Percentiles rank a stretch among this genome's conserved stretches.
phyloP scores from a whole-genome alignment of 129 eudicot genomes.

The Gnaphalium uliginosum region DNA sequence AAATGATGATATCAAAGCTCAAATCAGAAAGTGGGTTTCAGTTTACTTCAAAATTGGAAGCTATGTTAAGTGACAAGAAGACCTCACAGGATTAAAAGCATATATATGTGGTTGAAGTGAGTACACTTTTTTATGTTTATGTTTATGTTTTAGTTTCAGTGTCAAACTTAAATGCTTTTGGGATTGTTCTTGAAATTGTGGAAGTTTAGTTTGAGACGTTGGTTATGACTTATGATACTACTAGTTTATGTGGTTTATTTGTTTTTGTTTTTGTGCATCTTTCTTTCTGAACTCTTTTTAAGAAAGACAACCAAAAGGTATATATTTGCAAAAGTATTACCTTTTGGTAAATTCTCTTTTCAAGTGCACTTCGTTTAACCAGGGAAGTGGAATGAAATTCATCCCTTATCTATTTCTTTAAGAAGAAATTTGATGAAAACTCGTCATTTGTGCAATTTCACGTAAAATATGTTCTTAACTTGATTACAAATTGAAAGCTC shows the following conservation, averaged over 20 bases:
- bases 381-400: too few species aligned
- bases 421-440: too few species aligned
- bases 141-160: neutral
- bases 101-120: neutral
- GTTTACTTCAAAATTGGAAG: slow-evolving; percentile 54
- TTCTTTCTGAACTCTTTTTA: neutral
- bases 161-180: neutral
- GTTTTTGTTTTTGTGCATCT: neutral
- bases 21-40: slow-evolving; percentile 55
- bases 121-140: neutral
- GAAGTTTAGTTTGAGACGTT: neutral
- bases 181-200: slow-evolving; percentile 3
- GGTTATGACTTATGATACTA: neutral
- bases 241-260: neutral
- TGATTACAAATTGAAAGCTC: too few species aligned
- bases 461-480: too few species aligned
- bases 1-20: slow-evolving; percentile 43
- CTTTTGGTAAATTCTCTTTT: neutral
- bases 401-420: too few species aligned
- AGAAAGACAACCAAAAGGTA: neutral
- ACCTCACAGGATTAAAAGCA: slow-evolving; percentile 14
- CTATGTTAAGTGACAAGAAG: slow-evolving; percentile 51
- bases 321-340: neutral
- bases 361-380: neutral
- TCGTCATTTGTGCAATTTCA: too few species aligned